phyloP scores from a whole-genome alignment of 768 basidiomycete genomes.

The Auriscalpium vulgare region DNA sequence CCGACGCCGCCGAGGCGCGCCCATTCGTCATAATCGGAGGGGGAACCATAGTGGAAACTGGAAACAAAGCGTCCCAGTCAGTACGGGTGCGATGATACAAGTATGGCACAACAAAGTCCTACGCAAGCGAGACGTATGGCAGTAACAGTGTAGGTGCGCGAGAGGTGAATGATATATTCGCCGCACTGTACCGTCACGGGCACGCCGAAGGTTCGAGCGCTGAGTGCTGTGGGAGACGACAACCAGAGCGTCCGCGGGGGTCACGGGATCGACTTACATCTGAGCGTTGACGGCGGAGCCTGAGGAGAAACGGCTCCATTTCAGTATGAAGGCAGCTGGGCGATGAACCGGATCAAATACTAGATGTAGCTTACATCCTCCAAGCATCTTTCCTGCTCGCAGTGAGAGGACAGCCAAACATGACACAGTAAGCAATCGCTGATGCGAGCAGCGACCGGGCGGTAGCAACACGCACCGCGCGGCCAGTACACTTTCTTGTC shows the following conservation, averaged over 20 bases:
- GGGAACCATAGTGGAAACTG: conserved; percentile 50
- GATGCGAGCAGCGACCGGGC: no score
- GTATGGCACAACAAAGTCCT: no score
- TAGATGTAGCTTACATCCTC: conserved; percentile 44
- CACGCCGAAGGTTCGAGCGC: no score
- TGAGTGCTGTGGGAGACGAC: no score
- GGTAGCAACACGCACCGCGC: conserved; percentile 36
- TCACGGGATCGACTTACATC: conserved; percentile 24
- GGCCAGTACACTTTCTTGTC: conserved; percentile 49
- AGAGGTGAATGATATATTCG: no score
- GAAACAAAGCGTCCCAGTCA: background rate
- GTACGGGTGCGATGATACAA: background rate
- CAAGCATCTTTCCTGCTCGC: conserved; percentile 51
- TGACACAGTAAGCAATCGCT: background rate
- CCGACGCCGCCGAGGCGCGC: conserved; percentile 36
- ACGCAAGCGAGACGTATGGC: no score
- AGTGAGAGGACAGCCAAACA: background rate
- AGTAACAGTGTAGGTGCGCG: no score
- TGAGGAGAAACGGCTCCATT: conserved; percentile 13
- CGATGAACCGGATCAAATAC: conserved; percentile 15
- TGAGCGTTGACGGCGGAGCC: conserved; percentile 60
- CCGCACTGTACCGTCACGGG: no score
- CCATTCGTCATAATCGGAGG: conserved; percentile 66
- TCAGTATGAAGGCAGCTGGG: background rate
- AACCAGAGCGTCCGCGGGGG: no score